Evolutionary conservation across 2,329 filamentous ascomycete genomes (phyloP).

Genomic region (Fusarium mangiferae): DNA sequence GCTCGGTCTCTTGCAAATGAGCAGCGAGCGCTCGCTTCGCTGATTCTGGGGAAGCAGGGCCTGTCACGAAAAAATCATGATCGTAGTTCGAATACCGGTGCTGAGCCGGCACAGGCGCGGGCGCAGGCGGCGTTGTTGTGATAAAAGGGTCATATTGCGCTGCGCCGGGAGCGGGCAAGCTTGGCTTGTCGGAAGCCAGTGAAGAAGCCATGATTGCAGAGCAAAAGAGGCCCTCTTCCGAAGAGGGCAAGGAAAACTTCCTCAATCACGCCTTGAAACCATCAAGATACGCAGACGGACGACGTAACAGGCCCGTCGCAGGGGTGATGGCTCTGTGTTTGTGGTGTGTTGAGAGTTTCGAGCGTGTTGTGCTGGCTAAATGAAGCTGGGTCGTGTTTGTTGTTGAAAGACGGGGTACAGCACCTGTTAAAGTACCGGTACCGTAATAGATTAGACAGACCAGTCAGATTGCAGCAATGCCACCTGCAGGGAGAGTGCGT

Average conservation of each 20-base stretch:
- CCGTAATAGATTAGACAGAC: constrained; percentile 37
- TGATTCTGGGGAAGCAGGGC: constrained; percentile 80
- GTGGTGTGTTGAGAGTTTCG: constrained; percentile 15
- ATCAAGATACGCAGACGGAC: constrained; percentile 43
- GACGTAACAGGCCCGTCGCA: constrained; percentile 43
- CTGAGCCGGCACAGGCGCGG: constrained; percentile 55
- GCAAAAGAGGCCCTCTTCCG: constrained; percentile 36
- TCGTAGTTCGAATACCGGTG: constrained; percentile 88
- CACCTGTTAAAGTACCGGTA: constrained; percentile 29
- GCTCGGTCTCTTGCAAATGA: constrained; percentile 91
- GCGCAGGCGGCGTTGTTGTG: constrained; percentile 51
- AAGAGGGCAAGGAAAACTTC: constrained; percentile 33
- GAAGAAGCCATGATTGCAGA: constrained; percentile 56
- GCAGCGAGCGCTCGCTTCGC: constrained; percentile 90
- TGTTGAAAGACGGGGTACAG: constrained; percentile 29
- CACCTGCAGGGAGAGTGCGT: constrained; percentile 38
- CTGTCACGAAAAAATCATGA: constrained; percentile 79
- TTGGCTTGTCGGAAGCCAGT: constrained; percentile 55
- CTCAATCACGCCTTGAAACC: constrained; percentile 43
- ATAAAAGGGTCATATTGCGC: constrained; percentile 68
- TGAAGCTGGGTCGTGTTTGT: constrained; percentile 31
- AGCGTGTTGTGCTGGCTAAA: constrained; percentile 34
- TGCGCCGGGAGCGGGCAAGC: constrained; percentile 52
- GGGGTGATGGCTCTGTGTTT: constrained; percentile 26
- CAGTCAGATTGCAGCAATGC: constrained; percentile 38